Evolutionary conservation across 2,329 filamentous ascomycete genomes (phyloP), one percentile per base, ranked within the genome.

Genomic region (Cytospora paraplurivora): DNA sequence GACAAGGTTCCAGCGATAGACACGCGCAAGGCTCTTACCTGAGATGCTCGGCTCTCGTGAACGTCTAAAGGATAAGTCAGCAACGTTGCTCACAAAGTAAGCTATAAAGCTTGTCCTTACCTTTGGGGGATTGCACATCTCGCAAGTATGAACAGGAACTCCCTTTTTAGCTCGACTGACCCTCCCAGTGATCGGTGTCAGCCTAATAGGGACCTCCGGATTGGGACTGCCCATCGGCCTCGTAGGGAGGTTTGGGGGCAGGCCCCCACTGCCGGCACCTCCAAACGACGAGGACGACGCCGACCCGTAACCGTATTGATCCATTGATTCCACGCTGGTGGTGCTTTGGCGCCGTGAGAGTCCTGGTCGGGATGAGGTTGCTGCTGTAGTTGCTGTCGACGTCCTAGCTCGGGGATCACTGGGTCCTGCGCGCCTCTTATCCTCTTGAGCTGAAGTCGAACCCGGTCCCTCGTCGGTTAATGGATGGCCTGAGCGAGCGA

Each of bases 41-140:
- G 50, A 88, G 74, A 73, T 88, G 85, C 70, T 88, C 85, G 35
- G 85, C 85, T 70, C 85, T 78, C 13, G 85, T 87, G 66, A 88
- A 88, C 1, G 82, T 87, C 85, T 87, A 49, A 38, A 58, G 15
- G 63, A 55, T 49, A 47, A 51, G 64, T 74, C 34, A 73, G 70
- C 64, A 66, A 37, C 27, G 27, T 47, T 44, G 44, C 64, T 21
- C 12, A 34, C 19, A 27, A 19, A 4, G 27, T 21, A 11, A 27
- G 4, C 33, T 33, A 17, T 41, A 15, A 27, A 59, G 12, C 27
- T 21, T 32, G 7, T 11, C 15, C 70, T 63, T 74, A 84, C 82
- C 78, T 85, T 85, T 19, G 79, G 73, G 21, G 81, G 81, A 65
- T 75, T 78, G 68, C 83, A 85, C 60, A 76, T 73, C 7, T 85